Evolutionary conservation across 2,329 filamentous ascomycete species (phyloP).

Genomic region (Fusarium musae): DNA sequence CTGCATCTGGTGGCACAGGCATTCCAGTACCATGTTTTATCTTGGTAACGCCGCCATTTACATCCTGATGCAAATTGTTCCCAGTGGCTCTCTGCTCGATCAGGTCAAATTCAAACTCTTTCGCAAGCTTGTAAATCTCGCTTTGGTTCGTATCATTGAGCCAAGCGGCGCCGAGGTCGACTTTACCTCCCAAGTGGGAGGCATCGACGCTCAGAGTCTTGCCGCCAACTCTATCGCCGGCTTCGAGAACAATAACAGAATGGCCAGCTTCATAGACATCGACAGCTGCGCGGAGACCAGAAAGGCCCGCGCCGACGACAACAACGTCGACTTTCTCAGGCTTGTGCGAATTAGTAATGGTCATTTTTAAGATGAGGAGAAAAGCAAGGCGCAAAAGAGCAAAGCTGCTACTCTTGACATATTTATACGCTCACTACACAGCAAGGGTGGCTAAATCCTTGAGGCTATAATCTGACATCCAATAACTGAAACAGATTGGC

Average conservation of each 20-base stretch:
- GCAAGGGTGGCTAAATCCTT: neutral
- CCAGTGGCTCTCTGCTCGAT: conserved; percentile 32
- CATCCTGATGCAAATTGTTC: conserved; percentile 8
- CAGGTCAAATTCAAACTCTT: conserved; percentile 29
- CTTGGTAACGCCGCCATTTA: conserved; percentile 12
- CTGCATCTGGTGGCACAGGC: conserved; percentile 10
- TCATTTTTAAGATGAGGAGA: conserved; percentile 9
- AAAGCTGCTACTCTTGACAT: neutral
- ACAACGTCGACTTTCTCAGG: conserved; percentile 25
- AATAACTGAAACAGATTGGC: neutral
- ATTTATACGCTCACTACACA: neutral
- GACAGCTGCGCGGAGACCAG: conserved; percentile 50
- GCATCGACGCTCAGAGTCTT: conserved; percentile 48
- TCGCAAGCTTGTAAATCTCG: conserved; percentile 31
- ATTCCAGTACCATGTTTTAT: conserved; percentile 18
- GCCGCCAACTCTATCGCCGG: conserved; percentile 60
- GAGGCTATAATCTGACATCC: conserved; percentile 22
- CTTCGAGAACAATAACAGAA: conserved; percentile 58
- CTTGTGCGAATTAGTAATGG: neutral
- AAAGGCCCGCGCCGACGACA: conserved; percentile 45
- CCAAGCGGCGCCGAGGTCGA: conserved; percentile 43
- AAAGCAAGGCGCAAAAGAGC: neutral
- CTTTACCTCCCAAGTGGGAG: conserved; percentile 4
- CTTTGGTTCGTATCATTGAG: conserved; percentile 39
- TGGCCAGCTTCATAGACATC: conserved; percentile 49